Conservation (phyloP, 108 stramenopile genomes). For the Epithemia pelagica region DNA sequence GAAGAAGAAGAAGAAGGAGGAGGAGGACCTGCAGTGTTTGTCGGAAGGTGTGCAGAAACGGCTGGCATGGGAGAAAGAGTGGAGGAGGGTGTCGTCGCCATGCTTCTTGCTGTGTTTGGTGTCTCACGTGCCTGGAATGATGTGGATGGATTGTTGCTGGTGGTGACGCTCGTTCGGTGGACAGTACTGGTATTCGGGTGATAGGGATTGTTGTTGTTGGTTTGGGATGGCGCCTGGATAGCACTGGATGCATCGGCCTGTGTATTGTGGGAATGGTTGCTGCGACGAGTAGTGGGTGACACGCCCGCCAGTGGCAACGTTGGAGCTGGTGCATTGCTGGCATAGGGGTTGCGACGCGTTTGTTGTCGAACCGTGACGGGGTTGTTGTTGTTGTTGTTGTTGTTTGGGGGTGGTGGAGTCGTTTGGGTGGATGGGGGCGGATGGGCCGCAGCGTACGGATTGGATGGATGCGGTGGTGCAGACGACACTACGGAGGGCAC, state of each 20-base stretch:
- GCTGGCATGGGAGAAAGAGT: neutral
- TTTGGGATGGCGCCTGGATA: no score
- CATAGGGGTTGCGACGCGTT: neutral
- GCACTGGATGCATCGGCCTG: no score
- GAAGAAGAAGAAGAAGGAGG: conserved; percentile 2
- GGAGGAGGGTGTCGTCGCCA: neutral
- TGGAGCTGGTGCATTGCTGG: no score
- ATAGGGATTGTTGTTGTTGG: no score
- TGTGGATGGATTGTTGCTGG: no score
- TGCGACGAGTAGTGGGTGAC: no score
- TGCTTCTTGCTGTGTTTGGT: neutral
- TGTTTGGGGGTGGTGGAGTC: neutral
- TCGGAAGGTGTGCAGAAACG: neutral
- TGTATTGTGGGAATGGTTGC: no score
- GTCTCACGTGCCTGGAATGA: neutral
- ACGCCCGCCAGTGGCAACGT: no score
- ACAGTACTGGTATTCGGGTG: no score
- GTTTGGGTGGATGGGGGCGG: neutral
- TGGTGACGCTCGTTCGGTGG: no score
- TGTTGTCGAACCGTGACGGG: neutral
- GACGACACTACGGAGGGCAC: neutral
- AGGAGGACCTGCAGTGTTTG: neutral
- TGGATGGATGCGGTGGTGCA: neutral
- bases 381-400: no score
- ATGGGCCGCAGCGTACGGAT: neutral